Conservation (phyloP, 2,329 filamentous ascomycete species). For the Neofusicoccum laricinum region DNA sequence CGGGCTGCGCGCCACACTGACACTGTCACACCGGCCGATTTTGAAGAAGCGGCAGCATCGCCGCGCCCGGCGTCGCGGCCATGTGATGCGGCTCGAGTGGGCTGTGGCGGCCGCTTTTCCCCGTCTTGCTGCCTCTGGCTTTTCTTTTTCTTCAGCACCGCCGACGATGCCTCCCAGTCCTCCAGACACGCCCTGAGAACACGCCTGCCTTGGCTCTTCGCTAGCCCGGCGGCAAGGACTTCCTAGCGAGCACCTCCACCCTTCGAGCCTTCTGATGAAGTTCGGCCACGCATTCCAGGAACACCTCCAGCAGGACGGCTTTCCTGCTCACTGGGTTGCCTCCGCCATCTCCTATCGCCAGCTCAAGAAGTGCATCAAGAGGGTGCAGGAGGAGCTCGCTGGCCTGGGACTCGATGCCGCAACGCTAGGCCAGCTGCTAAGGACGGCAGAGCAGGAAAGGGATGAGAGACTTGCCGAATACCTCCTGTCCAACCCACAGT, state of each 20-base stretch:
- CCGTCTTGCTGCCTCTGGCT: not conserved
- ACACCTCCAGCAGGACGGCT: slow-evolving; percentile 67
- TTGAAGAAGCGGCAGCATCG: not conserved
- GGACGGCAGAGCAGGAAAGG: slow-evolving; percentile 23
- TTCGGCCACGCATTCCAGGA: slow-evolving; percentile 77
- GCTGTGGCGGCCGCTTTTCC: not conserved
- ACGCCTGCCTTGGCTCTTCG: not conserved
- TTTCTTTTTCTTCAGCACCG: not conserved
- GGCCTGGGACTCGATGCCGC: slow-evolving; percentile 69
- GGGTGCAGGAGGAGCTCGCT: slow-evolving; percentile 68
- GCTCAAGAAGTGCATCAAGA: slow-evolving; percentile 86
- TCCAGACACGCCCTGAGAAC: not conserved
- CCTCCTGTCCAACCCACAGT: not conserved
- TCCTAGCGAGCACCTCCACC: not conserved
- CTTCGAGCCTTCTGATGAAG: slow-evolving; percentile 64
- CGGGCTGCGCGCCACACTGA: not conserved
- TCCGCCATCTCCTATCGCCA: slow-evolving; percentile 79
- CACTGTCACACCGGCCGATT: not conserved
- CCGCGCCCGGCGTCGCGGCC: not conserved
- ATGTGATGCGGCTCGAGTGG: not conserved
- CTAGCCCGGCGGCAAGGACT: not conserved
- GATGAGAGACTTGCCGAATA: slow-evolving; percentile 12
- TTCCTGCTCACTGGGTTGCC: slow-evolving; percentile 68
- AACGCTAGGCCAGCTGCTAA: slow-evolving; percentile 64
- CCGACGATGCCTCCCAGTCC: not conserved